Base-by-base conservation (phyloP, 164 flowering plant genomes). In the Pachysandra terminalis region DNA sequence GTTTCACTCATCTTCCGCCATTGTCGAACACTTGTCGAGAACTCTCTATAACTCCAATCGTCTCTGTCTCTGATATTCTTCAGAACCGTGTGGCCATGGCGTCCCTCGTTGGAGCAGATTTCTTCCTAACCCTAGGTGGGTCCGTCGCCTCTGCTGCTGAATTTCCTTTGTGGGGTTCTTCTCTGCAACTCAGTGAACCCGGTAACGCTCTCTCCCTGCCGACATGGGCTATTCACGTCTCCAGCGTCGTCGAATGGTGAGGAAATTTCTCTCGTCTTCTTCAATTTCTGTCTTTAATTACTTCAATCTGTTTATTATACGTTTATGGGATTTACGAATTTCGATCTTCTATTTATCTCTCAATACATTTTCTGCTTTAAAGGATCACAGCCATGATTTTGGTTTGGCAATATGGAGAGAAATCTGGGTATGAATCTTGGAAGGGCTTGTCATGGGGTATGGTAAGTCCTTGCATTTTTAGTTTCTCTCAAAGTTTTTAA, bases 371-470 rank as follows among this genome's bases (percentile, higher is more conserved):
- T 54, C 28, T 23, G 58, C 2, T 17, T 15, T 10, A 41, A 74
- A 95, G 99, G 99, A 74, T 89, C 67, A 80, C 82, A 24, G 97
- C 97, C n/a, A 92, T 92, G 97, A 86, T 70, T 59, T 85, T 90
- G 88, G 97, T 95, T 60, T 92, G 97, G 99, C 86, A 88, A 73
- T 92, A 95, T 74, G 97, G 94, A 51, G 93, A 95, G 73, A 82
- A 79, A 71, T 78, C 93, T 63, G 97, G 97, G 5, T 73, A 66
- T 81, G 88, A 90, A 69, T 75, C 97, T 61, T 92, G 99, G 99
- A 92, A 95, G 75, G 97, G 99, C 55, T 91, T 95, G 14, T 86
- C 97, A 41, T 95, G 97, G 99, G 99, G 97, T 49, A 95, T 90
- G 97, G 99, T 89, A 79, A 80, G 95, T 19, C 61, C 26, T 59